Base-by-base conservation (phyloP, 352 stramenopile species). In the Blastocystis sp. region DNA sequence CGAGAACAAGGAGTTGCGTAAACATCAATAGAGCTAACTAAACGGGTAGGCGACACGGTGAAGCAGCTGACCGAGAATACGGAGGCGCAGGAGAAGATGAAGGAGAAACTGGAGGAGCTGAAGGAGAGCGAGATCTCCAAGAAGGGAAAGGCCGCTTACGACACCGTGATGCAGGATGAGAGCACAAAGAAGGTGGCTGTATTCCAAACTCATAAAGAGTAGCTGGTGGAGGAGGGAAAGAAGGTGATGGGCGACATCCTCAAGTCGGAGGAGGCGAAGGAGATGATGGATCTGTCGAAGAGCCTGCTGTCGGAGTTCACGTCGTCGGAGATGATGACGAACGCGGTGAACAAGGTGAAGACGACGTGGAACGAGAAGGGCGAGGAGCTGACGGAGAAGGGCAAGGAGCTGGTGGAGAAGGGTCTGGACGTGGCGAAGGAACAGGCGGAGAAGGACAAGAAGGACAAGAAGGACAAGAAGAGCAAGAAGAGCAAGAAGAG, bases 141-240 rank as follows among this genome's bases (percentile, higher is more conserved):
- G 28, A 34, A 34, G 65, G 62, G 62, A 79, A 71, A 62, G 42
- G 63, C 43, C 54, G 77, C 77, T 24, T 76, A 59, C 38, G 65
- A 87, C 4, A 76, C 65, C 1, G 34, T 87, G 2, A 84, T 57
- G 61, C 28, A 87, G 21, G 80, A 89, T 42, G 48, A 87, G 45
- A 43, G 81, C 21, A 89, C 68, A 11, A 71, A 89, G 66, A 89
- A 87, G 66, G 80, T 87, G 34, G 81, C 4, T 0, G 40, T 66
- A 28, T 82, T 17, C 2, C 10, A 40, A 68, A 21, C 43, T 3
- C 9, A 17, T 87, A 17, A 71, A 7, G 24, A 42, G 40, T 66
- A 89, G 66, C 61, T 89, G 14, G 43, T 81, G 52, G 80, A 89
- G 38, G 65, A 89, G 52, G 74, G 74, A 71, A 87, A 89, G 80